Evolutionary conservation across 1,284 basidiomycete genomes (phyloP), one percentile per base, ranked within the genome.

Genomic region (Sanguinoderma infundibulare): DNA sequence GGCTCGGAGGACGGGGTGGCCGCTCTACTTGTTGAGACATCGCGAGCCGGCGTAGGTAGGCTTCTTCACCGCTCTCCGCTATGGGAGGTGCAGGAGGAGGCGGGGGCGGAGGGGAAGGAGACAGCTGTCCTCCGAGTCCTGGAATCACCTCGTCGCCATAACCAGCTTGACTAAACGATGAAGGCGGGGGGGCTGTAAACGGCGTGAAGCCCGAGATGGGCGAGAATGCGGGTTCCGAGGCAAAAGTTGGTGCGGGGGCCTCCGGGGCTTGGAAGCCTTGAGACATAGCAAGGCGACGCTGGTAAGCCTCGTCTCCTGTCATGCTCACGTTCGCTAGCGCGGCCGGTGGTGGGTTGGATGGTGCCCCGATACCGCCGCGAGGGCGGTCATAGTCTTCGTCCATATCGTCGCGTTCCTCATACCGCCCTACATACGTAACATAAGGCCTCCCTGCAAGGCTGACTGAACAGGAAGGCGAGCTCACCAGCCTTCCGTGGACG

Each of bases 401-500:
- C 77, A 61, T 81, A 78, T 78, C 81, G 63, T 89, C 85, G 50
- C 78, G 73, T 20, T 85, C 84, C 36, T 82, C 83, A 64, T 79
- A 89, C 60, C 84, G 83, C 26, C 87, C 88, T 90, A 58, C 6
- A 59, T 10, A 49, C 39, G 64, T 32, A 49, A 66, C 20, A 54
- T 61, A 36, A 53, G 30, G 22, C 39, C 49, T n/a, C n/a, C n/a
- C n/a, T 5, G 38, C 35, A 58, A 52, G n/a, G 36, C 15, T 14
- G 32, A 15, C 49, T 39, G 34, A 20, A 5, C 58, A 36, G 20
- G 15, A n/a, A n/a, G 56, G 9, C 1, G 38, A 15, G 73, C 79
- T 54, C 68, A 90, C 91, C 90, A 62, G 86, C 77, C 73, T 93
- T 94, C 53, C 83, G 81, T 9, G 91, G 90, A 28, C 87, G 79